These are phyloP conservation scores for Gossypium gossypioides DNA, from an alignment of 441 rosid genomes.

Conservation along the genomic window DNA sequence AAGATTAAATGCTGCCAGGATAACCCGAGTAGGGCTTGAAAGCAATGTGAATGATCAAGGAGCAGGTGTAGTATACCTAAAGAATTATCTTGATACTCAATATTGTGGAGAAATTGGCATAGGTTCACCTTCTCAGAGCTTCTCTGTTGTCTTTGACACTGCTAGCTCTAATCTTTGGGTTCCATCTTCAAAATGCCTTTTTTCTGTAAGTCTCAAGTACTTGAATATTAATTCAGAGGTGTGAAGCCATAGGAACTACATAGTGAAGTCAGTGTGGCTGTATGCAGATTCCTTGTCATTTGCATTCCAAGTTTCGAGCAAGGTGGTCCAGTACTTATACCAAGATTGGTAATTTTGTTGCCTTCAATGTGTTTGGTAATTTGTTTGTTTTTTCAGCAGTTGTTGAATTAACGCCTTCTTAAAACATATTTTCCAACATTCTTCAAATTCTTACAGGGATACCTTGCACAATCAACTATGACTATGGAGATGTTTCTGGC, in stretches of 20 bases:
- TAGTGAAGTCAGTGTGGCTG: not conserved
- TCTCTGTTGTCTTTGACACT: slow-evolving; percentile 50
- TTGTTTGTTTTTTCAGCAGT: not conserved
- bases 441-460: slow-evolving; percentile 24
- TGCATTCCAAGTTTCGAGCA: slow-evolving; percentile 44
- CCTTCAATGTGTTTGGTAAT: not conserved
- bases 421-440: not conserved
- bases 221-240: not conserved
- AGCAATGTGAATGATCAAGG: slow-evolving; percentile 8
- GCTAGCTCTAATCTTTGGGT: slow-evolving; percentile 64
- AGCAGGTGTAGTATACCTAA: slow-evolving; percentile 41
- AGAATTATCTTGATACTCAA: slow-evolving; percentile 67
- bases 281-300: slow-evolving; percentile 49
- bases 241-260: not conserved
- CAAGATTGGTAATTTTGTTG: slow-evolving; percentile 40
- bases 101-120: slow-evolving; percentile 84
- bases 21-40: slow-evolving; percentile 14
- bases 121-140: slow-evolving; percentile 54
- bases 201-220: slow-evolving; percentile 34
- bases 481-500: slow-evolving; percentile 38
- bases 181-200: slow-evolving; percentile 53
- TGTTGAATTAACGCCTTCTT: not conserved
- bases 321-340: slow-evolving; percentile 45
- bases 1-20: slow-evolving; percentile 27
- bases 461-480: slow-evolving; percentile 42